phyloP scores from a whole-genome alignment of 2,329 filamentous ascomycete species.

The Rosellinia necatrix region DNA sequence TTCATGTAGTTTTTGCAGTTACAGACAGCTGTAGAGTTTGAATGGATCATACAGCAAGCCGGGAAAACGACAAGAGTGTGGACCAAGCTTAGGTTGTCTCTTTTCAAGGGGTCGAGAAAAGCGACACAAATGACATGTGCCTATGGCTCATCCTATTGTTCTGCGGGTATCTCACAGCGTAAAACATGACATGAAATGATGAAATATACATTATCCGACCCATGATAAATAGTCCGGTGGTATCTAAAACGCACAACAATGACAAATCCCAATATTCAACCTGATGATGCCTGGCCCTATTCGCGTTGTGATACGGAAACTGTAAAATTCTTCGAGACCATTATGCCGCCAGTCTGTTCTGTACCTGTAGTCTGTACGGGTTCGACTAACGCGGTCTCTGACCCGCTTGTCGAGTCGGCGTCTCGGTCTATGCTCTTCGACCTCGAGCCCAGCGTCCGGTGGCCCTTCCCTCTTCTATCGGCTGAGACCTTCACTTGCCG shows the following conservation, averaged over 20 bases:
- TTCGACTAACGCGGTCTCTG: constrained; percentile 18
- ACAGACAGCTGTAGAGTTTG: no score
- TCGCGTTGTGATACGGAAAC: constrained; percentile 25
- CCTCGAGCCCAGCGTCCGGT: constrained; percentile 4
- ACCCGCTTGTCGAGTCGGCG: constrained; percentile 22
- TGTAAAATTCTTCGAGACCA: constrained; percentile 28
- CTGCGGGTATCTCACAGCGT: constrained; percentile 9
- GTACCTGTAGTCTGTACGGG: background rate
- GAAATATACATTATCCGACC: constrained; percentile 22
- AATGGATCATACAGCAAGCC: no score
- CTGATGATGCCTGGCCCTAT: background rate
- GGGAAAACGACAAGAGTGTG: no score
- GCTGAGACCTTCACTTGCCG: constrained; percentile 23
- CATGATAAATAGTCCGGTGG: background rate
- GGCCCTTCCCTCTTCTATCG: background rate
- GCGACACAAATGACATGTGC: no score
- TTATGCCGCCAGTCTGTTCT: constrained; percentile 20
- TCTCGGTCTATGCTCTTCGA: constrained; percentile 20
- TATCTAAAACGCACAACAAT: background rate
- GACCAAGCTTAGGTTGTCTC: no score
- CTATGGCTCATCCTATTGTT: background rate
- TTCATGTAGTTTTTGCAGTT: no score
- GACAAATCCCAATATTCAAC: background rate
- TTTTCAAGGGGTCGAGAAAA: no score
- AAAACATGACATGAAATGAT: background rate